Base-by-base conservation (phyloP, 371 early-diverging fungal genomes). In the Nosema muscidifuracis region DNA sequence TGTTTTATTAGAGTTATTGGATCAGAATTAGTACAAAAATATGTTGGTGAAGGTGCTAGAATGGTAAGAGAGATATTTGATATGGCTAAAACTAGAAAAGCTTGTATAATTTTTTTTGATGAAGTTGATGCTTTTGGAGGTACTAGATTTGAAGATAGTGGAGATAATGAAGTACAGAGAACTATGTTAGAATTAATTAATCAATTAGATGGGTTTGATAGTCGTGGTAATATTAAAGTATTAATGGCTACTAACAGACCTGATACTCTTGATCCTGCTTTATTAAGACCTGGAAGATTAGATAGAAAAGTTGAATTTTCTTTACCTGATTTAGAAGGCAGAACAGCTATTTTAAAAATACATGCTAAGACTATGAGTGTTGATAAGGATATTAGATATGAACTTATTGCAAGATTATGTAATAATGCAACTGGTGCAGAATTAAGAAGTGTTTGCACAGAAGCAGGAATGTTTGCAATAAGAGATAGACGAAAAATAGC, bases 391-490 rank as follows among this genome's bases (percentile, higher is more conserved):
- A 97, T 99, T 76, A 90, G 97, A 67, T 93, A 90, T 83, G 96
- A 96, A 69, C 86, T 97, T 74, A 92, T 99, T 81, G 95, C 97
- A 16, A 88, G 97, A n/a, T 87, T 95, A 77, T 96, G 97, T 85
- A 92, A 93, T 44, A 96, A 96, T 77, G 90, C 94, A 71, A 97
- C 97, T n/a, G 84, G 93, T 62, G 94, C 95, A 24, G 95, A 94
- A 81, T 81, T 94, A 65, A 86, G 93, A 76, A 91, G 92, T 85
- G 97, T 99, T 56, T 97, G 98, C 85, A 97, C 97, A 28, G 99
- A 99, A 85, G 97, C 99, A 30, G 99, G 98, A 65, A 99, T 99
- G 99, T 96, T 92, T 87, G 98, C 98, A 9, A 97, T 99, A 74
- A 88, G 99, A 42, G 91, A 94, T 65, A 86, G 97, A 83, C 87